These are phyloP conservation scores for Croton setiger DNA, from an alignment of 441 rosid genomes.

Conservation along the genomic window DNA sequence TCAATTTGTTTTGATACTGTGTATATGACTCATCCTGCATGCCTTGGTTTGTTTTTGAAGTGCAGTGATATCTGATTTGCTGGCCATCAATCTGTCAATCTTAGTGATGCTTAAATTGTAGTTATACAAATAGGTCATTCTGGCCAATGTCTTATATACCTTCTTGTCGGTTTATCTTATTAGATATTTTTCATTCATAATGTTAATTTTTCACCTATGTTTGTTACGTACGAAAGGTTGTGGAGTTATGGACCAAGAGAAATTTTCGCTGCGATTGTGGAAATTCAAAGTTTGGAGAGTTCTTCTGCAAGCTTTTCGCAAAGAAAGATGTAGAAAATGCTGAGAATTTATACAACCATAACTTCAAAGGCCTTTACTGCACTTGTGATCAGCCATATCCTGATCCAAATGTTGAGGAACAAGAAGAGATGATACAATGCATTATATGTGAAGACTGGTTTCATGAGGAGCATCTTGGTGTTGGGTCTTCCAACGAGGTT, in stretches of 20 bases:
- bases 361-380: slow-evolving; percentile 89
- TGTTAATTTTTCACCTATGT: slow-evolving; percentile 5
- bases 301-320: slow-evolving; percentile 40
- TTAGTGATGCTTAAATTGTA: background rate
- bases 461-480: slow-evolving; percentile 84
- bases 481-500: slow-evolving; percentile 56
- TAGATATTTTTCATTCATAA: background rate
- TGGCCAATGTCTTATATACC: background rate
- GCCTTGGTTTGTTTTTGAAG: background rate
- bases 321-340: slow-evolving; percentile 74
- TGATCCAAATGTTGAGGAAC: slow-evolving; percentile 84
- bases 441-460: slow-evolving; percentile 97
- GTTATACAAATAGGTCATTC: background rate
- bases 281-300: slow-evolving; percentile 8
- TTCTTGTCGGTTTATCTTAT: background rate
- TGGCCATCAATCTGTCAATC: background rate
- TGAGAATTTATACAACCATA: slow-evolving; percentile 79
- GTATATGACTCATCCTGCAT: background rate
- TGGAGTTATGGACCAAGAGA: slow-evolving; percentile 98
- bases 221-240: slow-evolving; percentile 45
- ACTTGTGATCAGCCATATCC: slow-evolving; percentile 78
- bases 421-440: slow-evolving; percentile 93
- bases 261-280: slow-evolving; percentile 28
- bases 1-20: background rate
- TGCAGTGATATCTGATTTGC: background rate